Percentiles rank a stretch among this genome's conserved stretches.
Evolutionary conservation across 2,329 filamentous ascomycete species (phyloP).

Genomic region (Fusarium anthophilum): DNA sequence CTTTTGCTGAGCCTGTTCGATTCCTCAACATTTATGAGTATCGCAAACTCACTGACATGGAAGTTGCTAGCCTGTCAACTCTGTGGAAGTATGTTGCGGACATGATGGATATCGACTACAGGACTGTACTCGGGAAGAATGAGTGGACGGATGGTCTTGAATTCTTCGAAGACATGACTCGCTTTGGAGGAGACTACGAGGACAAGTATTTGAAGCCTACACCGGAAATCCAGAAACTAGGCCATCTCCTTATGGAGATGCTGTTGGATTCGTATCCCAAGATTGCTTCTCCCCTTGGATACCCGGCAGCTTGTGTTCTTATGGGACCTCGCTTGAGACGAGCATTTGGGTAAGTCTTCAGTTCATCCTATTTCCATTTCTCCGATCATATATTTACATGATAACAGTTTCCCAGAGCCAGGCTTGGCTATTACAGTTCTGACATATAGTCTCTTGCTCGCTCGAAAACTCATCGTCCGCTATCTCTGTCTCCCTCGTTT

Average conservation of each 20-base stretch:
- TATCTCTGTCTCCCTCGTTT: constrained; percentile 69
- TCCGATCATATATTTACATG: constrained; percentile 19
- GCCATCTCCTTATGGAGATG: constrained; percentile 68
- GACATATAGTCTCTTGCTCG: constrained; percentile 57
- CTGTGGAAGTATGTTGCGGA: constrained; percentile 79
- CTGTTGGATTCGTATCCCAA: constrained; percentile 65
- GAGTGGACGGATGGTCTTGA: constrained; percentile 61
- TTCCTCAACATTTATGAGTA: constrained; percentile 76
- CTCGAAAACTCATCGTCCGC: constrained; percentile 65
- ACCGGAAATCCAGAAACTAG: constrained; percentile 59
- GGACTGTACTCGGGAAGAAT: constrained; percentile 47
- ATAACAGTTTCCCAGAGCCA: constrained; percentile 55
- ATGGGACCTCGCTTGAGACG: constrained; percentile 71
- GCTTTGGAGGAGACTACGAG: constrained; percentile 68
- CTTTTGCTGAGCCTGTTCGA: constrained; percentile 70
- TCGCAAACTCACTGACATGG: constrained; percentile 72
- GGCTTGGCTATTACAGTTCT: constrained; percentile 48
- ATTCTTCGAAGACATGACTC: constrained; percentile 59
- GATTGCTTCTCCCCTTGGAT: constrained; percentile 55
- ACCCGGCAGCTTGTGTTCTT: constrained; percentile 64
- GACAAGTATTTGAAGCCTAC: constrained; percentile 64
- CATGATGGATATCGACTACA: constrained; percentile 71
- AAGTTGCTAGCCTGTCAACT: constrained; percentile 71
- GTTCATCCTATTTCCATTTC: background rate
- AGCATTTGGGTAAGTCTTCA: constrained; percentile 67